These are phyloP conservation scores for Trichothecium roseum DNA, from an alignment of 2,329 filamentous ascomycete genomes.

Conservation along the genomic window DNA sequence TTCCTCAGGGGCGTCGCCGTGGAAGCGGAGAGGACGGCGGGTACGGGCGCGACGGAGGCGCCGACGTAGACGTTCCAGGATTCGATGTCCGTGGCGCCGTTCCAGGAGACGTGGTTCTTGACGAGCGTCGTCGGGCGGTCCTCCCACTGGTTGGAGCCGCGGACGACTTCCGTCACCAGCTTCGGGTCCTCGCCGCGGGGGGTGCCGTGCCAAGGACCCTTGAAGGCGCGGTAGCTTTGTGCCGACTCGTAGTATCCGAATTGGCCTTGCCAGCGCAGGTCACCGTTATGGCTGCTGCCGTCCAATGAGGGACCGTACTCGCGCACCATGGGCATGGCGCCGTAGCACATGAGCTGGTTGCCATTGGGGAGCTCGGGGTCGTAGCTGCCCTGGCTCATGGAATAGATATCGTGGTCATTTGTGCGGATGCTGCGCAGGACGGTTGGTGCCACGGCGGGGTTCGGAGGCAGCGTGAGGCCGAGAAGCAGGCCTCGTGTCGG, in stretches of 20 bases:
- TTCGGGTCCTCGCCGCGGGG: conserved; percentile 6
- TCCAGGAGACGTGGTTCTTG: conserved; percentile 14
- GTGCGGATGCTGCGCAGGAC: conserved; percentile 4
- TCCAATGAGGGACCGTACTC: conserved; percentile 13
- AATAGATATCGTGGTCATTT: background rate
- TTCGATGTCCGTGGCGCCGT: conserved; percentile 15
- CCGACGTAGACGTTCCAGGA: conserved; percentile 11
- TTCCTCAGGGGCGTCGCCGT: too few relatives aligned
- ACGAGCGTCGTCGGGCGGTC: background rate
- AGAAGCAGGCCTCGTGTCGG: conserved; percentile 8
- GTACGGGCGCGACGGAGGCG: background rate
- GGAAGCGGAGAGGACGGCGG: too few relatives aligned
- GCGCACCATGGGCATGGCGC: conserved; percentile 12
- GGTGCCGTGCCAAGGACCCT: conserved; percentile 12
- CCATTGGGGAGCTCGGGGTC: conserved; percentile 9
- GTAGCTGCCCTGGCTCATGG: conserved; percentile 10
- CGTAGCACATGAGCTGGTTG: conserved; percentile 13
- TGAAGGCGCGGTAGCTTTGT: conserved; percentile 14
- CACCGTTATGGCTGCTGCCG: conserved; percentile 1
- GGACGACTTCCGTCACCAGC: conserved; percentile 9
- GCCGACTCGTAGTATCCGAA: conserved; percentile 11
- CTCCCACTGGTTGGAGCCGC: background rate
- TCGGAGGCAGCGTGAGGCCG: conserved; percentile 9
- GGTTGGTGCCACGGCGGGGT: conserved; percentile 4
- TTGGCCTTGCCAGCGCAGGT: conserved; percentile 13